Conservation (phyloP, 257 asterid species). For the Echites panduratus region DNA sequence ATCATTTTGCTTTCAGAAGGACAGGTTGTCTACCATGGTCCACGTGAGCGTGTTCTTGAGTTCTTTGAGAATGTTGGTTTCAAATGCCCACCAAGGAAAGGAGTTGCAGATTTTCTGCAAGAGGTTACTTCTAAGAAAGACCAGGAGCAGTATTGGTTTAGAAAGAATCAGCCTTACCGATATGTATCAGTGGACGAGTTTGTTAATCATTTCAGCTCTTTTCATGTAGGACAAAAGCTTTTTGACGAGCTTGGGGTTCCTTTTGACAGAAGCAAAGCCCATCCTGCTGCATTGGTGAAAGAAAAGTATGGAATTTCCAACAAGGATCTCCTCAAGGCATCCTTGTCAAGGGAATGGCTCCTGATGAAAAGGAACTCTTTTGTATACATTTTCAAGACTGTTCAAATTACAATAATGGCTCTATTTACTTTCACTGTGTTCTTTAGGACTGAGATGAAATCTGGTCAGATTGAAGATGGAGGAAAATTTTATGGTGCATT, state of each 20-base stretch:
- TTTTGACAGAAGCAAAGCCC: slow-evolving; percentile 46
- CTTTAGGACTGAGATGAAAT: slow-evolving; percentile 58
- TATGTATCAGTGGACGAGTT: slow-evolving; percentile 45
- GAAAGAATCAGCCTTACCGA: slow-evolving; percentile 32
- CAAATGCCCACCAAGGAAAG: slow-evolving; percentile 65
- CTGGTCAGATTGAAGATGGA: slow-evolving; percentile 53
- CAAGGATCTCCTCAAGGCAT: slow-evolving; percentile 54
- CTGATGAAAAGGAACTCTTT: slow-evolving; percentile 58
- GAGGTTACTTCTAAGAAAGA: slow-evolving; percentile 67
- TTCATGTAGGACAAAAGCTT: slow-evolving; percentile 42
- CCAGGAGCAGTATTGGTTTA: slow-evolving; percentile 66
- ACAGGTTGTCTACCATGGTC: slow-evolving; percentile 56
- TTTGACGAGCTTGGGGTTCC: slow-evolving; percentile 38
- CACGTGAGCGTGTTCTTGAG: slow-evolving; percentile 49
- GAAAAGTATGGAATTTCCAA: slow-evolving; percentile 58
- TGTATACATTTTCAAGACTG: slow-evolving; percentile 59
- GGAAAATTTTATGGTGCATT: slow-evolving; percentile 58
- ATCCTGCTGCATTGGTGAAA: slow-evolving; percentile 63
- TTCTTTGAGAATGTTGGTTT: slow-evolving; percentile 58
- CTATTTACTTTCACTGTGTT: slow-evolving; percentile 61
- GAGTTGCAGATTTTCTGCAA: slow-evolving; percentile 64
- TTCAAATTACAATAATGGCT: slow-evolving; percentile 65
- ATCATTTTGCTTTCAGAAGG: slow-evolving; percentile 64
- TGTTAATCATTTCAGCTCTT: slow-evolving; percentile 37
- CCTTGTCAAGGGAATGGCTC: slow-evolving; percentile 60